Evolutionary conservation across 805 yeast genomes (phyloP), one percentile per base, ranked within the genome.

Genomic region (Yamadazyma insecticola): DNA sequence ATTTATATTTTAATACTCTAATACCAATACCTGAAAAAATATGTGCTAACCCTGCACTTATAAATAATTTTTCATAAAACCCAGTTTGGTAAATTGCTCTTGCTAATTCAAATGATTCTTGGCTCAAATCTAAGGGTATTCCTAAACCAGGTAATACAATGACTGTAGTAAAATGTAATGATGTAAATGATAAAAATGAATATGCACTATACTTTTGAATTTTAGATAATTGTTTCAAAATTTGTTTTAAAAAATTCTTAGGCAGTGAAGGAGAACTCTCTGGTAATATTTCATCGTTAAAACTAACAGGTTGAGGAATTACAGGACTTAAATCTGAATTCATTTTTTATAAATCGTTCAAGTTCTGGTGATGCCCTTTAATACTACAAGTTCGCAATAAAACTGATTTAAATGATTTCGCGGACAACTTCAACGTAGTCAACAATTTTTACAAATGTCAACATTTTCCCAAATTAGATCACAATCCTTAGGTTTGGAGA

Each of bases 401-500:
- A n/a, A n/a, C n/a, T n/a, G n/a, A n/a, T n/a, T n/a, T n/a, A n/a
- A n/a, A n/a, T n/a, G n/a, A n/a, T n/a, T n/a, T n/a, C n/a, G n/a
- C n/a, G n/a, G n/a, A n/a, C n/a, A n/a, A n/a, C n/a, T n/a, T n/a
- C n/a, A n/a, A n/a, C n/a, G n/a, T n/a, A n/a, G n/a, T n/a, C n/a
- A n/a, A n/a, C 22, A 8, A 19, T 11, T 9, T 19, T 9, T 19
- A 8, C 22, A 19, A 16, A 55, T 53, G 58, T 48, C 57, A 13
- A 60, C 84, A 3, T 84, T 82, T 53, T 67, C 76, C 12, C 85
- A 85, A 28, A 67, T 76, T 10, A 68, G 95, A 50, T 64, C 82
- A 17, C 83, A 81, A 47, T 76, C 80, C 1, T 63, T 88, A 21
- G 67, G 77, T 6, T 58, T 81, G 29, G 96, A 90, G 53, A 74